Percentiles rank a stretch among this genome's conserved stretches.
phyloP scores from a whole-genome alignment of 2,329 filamentous ascomycete genomes.

The Phyllosticta ampelicida region DNA sequence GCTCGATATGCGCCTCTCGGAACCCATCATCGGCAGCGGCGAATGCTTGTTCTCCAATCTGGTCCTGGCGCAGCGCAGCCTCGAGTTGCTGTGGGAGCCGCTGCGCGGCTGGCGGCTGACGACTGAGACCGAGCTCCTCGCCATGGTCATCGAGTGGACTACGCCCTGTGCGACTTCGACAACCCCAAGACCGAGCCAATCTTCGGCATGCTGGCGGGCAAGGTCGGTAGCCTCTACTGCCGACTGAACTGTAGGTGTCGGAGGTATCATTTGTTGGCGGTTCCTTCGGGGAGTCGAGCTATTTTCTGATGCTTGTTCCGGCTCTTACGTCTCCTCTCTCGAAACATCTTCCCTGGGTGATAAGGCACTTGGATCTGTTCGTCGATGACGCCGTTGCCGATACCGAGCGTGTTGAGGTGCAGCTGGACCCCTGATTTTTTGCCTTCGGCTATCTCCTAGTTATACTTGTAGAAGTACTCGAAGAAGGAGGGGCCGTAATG shows the following conservation, averaged over 20 bases:
- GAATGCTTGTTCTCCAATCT: constrained; percentile 22
- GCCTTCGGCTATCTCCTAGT: constrained; percentile 41
- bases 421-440: constrained; percentile 37
- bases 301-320: constrained; percentile 17
- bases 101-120: constrained; percentile 46
- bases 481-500: constrained; percentile 46
- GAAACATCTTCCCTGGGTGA: constrained; percentile 26
- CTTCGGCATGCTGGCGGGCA: constrained; percentile 1
- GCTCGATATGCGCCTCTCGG: constrained; percentile 57
- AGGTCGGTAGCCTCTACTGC: background rate
- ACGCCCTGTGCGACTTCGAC: constrained; percentile 15
- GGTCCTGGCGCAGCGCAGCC: constrained; percentile 44
- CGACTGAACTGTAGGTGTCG: constrained; percentile 32
- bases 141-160: constrained; percentile 49
- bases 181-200: background rate
- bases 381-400: constrained; percentile 46
- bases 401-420: constrained; percentile 43
- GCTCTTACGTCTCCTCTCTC: constrained; percentile 22
- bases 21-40: constrained; percentile 48
- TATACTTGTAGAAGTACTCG: constrained; percentile 47
- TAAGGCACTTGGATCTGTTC: constrained; percentile 36
- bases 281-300: constrained; percentile 19
- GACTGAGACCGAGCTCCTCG: constrained; percentile 41
- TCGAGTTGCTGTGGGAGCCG: constrained; percentile 49
- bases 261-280: constrained; percentile 23